Percentiles rank a stretch among this genome's conserved stretches.
Conservation (phyloP, 441 rosid genomes). For the Pelargonium australe region DNA sequence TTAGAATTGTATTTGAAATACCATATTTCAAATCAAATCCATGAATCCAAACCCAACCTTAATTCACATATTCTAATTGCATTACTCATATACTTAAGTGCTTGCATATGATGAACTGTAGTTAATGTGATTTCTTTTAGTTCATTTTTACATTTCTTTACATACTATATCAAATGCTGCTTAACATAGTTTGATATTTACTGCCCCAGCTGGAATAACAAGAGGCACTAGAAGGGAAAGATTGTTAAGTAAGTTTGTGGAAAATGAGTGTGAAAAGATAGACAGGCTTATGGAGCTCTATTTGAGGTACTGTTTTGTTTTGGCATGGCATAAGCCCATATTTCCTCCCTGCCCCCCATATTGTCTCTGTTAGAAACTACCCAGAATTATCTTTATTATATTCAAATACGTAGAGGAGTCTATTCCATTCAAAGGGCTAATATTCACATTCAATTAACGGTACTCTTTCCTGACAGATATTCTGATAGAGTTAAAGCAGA, state of each 20-base stretch:
- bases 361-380: neutral
- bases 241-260: constrained; percentile 79
- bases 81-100: neutral
- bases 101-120: neutral
- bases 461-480: constrained; percentile 43
- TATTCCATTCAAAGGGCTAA: neutral
- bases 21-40: too few species aligned
- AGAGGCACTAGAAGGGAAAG: constrained; percentile 94
- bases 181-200: constrained; percentile 12
- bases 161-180: neutral
- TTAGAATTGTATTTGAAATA: too few species aligned
- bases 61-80: neutral
- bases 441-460: constrained; percentile 5
- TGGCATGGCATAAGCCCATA: neutral
- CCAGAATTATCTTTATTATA: neutral
- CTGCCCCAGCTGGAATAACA: constrained; percentile 63
- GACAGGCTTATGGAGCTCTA: constrained; percentile 93
- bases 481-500: constrained; percentile 74
- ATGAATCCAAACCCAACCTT: too few species aligned
- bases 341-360: neutral
- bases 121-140: neutral
- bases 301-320: constrained; percentile 41
- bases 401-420: constrained; percentile 1
- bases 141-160: neutral
- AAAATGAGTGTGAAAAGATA: constrained; percentile 89